Conservation (phyloP, 1,284 basidiomycete species). For the Ganoderma multipileum region DNA sequence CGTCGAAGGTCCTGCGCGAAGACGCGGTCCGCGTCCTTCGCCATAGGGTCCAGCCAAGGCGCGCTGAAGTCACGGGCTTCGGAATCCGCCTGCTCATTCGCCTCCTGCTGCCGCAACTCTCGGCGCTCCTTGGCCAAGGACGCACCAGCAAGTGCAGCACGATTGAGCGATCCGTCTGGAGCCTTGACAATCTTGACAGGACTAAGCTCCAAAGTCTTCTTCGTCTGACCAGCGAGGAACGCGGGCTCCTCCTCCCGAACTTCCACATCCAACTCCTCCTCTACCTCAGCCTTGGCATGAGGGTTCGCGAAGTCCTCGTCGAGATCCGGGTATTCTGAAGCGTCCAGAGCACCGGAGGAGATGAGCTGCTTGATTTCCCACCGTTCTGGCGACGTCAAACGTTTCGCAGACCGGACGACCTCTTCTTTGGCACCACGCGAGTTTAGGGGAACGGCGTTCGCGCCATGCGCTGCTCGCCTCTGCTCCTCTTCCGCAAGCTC, state of each 20-base stretch:
- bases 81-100: constrained; percentile 93
- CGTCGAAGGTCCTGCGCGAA: constrained; percentile 96
- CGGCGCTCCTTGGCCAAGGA: constrained; percentile 94
- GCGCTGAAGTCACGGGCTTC: constrained; percentile 93
- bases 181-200: constrained; percentile 98
- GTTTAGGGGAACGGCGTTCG: constrained; percentile 70
- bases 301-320: constrained; percentile 90
- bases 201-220: constrained; percentile 92
- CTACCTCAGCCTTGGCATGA: constrained; percentile 83
- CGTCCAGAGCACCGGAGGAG: constrained; percentile 91
- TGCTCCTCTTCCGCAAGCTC: constrained; percentile 85
- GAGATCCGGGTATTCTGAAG: constrained; percentile 95
- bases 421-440: constrained; percentile 54
- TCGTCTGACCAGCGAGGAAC: constrained; percentile 96
- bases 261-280: constrained; percentile 97
- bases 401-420: constrained; percentile 79
- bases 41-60: constrained; percentile 99
- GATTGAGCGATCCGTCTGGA: constrained; percentile 93
- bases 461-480: constrained; percentile 67
- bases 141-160: constrained; percentile 94
- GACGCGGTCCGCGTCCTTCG: constrained; percentile 82
- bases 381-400: constrained; percentile 94
- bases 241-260: constrained; percentile 97
- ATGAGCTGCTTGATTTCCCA: constrained; percentile 99
- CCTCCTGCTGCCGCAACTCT: constrained; percentile 94